Percentiles rank a stretch among this genome's conserved stretches.
Conservation (phyloP, 176 grass and related monocot genomes). For the Urochloa ruziziensis region DNA sequence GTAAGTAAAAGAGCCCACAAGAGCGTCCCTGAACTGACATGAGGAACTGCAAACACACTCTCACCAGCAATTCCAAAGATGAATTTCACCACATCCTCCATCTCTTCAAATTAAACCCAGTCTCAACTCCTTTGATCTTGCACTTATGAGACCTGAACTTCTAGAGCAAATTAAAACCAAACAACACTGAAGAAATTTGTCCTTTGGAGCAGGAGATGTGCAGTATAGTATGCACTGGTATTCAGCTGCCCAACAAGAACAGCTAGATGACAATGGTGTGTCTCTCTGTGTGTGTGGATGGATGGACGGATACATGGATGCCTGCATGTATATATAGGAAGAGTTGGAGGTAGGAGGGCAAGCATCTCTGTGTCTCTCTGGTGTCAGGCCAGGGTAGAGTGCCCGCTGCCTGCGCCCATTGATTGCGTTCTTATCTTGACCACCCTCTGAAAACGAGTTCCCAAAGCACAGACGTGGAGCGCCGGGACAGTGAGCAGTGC, state of each 20-base stretch:
- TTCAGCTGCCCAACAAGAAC: neutral
- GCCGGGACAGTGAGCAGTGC: slow-evolving; percentile 3
- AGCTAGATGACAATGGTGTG: neutral
- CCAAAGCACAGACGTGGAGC: slow-evolving; percentile 7
- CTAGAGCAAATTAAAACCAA: neutral
- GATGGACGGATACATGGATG: neutral
- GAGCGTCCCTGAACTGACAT: neutral
- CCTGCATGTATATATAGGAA: slow-evolving; percentile 28
- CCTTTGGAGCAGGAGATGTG: neutral
- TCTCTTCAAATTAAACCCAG: neutral
- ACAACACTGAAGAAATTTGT: neutral
- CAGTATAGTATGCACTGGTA: neutral
- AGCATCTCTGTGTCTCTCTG: neutral
- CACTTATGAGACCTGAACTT: neutral
- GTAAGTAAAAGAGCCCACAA: neutral
- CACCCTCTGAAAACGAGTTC: slow-evolving; percentile 28
- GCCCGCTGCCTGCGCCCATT: slow-evolving; percentile 6
- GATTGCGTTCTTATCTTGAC: slow-evolving; percentile 46
- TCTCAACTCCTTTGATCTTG: neutral
- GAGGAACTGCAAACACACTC: neutral
- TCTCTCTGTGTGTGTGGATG: neutral
- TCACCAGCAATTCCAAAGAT: slow-evolving; percentile 67
- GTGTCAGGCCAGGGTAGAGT: neutral
- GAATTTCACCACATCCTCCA: slow-evolving; percentile 59
- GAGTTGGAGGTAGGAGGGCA: slow-evolving; percentile 13